These are phyloP conservation scores for Canavalia ensiformis DNA, from an alignment of 306 rosid species.

Conservation along the genomic window DNA sequence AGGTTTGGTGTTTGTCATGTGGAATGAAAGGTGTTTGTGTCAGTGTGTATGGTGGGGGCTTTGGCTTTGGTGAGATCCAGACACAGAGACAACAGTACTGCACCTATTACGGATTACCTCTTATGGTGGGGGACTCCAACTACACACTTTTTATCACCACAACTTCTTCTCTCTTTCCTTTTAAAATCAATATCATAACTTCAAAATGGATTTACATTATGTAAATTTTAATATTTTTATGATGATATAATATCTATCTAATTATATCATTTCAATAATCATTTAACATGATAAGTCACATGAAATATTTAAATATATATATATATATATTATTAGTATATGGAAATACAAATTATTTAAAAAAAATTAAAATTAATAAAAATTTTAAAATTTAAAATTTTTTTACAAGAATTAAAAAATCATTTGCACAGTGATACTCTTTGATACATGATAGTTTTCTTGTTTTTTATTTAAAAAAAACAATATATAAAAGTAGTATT, in stretches of 20 bases:
- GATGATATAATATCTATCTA: no score
- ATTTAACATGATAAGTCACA: no score
- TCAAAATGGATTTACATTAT: no score
- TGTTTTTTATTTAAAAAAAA: neutral
- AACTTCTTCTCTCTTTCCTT: slow-evolving; percentile 23
- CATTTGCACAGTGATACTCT: neutral
- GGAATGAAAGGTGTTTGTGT: slow-evolving; percentile 39
- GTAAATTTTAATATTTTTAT: no score
- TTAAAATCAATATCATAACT: neutral
- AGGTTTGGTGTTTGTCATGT: slow-evolving; percentile 39
- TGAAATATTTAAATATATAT: no score
- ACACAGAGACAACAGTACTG: slow-evolving; percentile 32
- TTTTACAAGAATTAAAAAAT: no score
- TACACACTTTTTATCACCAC: slow-evolving; percentile 28
- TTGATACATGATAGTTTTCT: no score
- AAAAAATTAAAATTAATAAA: no score
- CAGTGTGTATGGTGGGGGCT: slow-evolving; percentile 18
- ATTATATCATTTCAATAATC: no score
- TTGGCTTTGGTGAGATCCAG: slow-evolving; percentile 40
- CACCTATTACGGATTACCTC: slow-evolving; percentile 37
- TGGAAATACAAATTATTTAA: no score
- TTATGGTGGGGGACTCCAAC: slow-evolving; percentile 41
- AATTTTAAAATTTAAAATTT: no score
- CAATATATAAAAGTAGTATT: neutral
- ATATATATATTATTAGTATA: no score